Conservation (phyloP, 805 yeast genomes). For the Lachancea kluyveri region DNA sequence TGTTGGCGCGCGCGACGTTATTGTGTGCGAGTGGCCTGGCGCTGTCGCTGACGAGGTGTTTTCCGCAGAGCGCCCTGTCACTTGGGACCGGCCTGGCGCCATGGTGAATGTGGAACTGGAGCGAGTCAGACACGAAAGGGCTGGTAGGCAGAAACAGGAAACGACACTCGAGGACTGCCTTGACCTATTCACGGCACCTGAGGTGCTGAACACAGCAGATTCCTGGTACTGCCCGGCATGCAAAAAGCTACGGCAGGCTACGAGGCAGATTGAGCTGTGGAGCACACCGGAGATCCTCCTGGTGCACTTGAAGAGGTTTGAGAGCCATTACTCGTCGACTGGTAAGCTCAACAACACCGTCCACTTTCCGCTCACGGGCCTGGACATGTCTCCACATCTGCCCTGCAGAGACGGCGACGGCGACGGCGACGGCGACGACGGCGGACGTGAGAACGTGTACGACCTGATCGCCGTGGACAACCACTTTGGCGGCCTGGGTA, state of each 20-base stretch:
- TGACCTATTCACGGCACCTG: conserved; percentile 68
- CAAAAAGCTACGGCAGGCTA: conserved; percentile 83
- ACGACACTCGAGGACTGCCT: conserved; percentile 68
- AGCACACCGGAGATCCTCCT: conserved; percentile 86
- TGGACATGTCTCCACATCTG: conserved; percentile 64
- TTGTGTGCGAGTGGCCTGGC: conserved; percentile 65
- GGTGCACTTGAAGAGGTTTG: conserved; percentile 86
- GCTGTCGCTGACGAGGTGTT: conserved; percentile 47
- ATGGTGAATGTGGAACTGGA: conserved; percentile 52
- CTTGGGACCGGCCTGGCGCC: conserved; percentile 49
- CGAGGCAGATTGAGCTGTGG: conserved; percentile 89
- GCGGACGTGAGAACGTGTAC: conserved; percentile 41
- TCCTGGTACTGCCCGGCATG: conserved; percentile 92
- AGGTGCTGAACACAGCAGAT: conserved; percentile 80
- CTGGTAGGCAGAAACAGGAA: conserved; percentile 23
- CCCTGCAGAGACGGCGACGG: conserved; percentile 26
- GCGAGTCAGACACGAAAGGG: conserved; percentile 32
- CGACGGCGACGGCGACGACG: conserved; percentile 22
- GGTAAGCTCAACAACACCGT: conserved; percentile 85
- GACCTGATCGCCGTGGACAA: conserved; percentile 92
- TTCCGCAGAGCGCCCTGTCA: conserved; percentile 42
- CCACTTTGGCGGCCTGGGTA: conserved; percentile 94
- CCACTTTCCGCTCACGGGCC: conserved; percentile 77
- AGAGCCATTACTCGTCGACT: conserved; percentile 74
- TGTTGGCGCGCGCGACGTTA: conserved; percentile 32